Conservation (phyloP, 1,139 yeast genomes). For the Magnusiomyces sp. region DNA sequence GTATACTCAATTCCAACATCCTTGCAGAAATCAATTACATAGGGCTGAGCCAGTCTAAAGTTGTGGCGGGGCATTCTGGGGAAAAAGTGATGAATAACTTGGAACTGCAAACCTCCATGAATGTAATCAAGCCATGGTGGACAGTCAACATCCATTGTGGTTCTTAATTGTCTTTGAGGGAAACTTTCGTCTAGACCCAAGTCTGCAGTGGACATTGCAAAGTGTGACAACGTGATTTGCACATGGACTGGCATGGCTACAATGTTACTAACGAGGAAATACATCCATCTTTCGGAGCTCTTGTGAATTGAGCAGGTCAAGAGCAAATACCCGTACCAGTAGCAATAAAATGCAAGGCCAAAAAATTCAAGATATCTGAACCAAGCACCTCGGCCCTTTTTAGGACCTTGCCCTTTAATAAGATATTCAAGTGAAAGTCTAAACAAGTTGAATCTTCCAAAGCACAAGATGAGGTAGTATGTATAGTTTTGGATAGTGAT, state of each 20-base stretch:
- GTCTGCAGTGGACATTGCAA: conserved; percentile 89
- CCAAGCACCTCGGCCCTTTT: conserved; percentile 78
- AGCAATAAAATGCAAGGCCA: conserved; percentile 61
- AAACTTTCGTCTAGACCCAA: conserved; percentile 78
- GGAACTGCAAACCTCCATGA: conserved; percentile 91
- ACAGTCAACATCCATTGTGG: conserved; percentile 94
- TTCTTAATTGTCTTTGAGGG: conserved; percentile 70
- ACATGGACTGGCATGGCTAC: conserved; percentile 88
- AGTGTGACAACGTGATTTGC: conserved; percentile 81
- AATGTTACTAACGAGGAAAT: conserved; percentile 64
- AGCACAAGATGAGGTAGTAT: conserved; percentile 70
- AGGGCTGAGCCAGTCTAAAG: conserved; percentile 63
- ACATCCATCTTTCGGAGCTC: conserved; percentile 45
- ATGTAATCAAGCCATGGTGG: conserved; percentile 87
- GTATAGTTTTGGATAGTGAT: conserved; percentile 60
- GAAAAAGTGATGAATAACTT: conserved; percentile 81
- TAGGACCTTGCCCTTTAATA: conserved; percentile 66
- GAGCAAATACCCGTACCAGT: conserved; percentile 70
- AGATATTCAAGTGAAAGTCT: conserved; percentile 73
- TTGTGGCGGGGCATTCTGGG: conserved; percentile 88
- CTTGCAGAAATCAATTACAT: conserved; percentile 64
- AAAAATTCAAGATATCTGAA: conserved; percentile 66
- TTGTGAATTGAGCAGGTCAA: conserved; percentile 46
- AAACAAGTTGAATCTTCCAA: conserved; percentile 82
- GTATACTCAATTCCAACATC: conserved; percentile 75